Base-by-base conservation (phyloP, 1,284 basidiomycete species). In the Neonothopanus nambi region DNA sequence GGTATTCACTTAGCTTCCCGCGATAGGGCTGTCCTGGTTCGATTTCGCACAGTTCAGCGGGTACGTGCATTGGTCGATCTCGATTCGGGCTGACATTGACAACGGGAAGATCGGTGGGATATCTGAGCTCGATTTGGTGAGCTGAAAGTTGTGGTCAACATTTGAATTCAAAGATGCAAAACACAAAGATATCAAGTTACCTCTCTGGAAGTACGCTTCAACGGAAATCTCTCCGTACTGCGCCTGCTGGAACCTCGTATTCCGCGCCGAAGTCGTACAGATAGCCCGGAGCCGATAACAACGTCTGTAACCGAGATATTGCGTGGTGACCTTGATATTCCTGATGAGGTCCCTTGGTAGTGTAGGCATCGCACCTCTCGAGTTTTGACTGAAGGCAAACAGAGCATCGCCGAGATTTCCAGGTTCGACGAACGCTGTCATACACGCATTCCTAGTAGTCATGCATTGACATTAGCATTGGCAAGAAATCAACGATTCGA, bases 1-100 rank as follows among this genome's bases (percentile, higher is more conserved):
- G 81, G 3, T 65, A 70, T 8, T 76, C 75, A 52, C 66, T 73
- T 2, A 88, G 77, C 55, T 75, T 79, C 6, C 78, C 82, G 23
- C 72, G 68, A 61, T 78, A 85, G 0, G 80, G 68, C 52, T 81
- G 80, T 5, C 82, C 80, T 0, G 76, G 67, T 9, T 76, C 65
- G 47, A 91, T 87, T 17, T 79, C 70, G 70, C 89, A 91, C 2
- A 91, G 55, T 63, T 91, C 89, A 1, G 85, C 81, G 0, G 88
- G 89, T 2, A 89, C 68, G 57, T 68, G 79, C 39, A 72, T 72
- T 11, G 26, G 5, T 28, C 11, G 26, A 0, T 76, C 59, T 37
- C 73, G 76, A 70, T 5, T 66, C 66, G 26, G 26, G 1, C 73
- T 75, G 17, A 88, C 70, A 50, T 89, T 75, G 52, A 90, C 70